Percentiles rank a stretch among this genome's conserved stretches.
Conservation (phyloP, 768 basidiomycete genomes). For the Leccinum arenicola region DNA sequence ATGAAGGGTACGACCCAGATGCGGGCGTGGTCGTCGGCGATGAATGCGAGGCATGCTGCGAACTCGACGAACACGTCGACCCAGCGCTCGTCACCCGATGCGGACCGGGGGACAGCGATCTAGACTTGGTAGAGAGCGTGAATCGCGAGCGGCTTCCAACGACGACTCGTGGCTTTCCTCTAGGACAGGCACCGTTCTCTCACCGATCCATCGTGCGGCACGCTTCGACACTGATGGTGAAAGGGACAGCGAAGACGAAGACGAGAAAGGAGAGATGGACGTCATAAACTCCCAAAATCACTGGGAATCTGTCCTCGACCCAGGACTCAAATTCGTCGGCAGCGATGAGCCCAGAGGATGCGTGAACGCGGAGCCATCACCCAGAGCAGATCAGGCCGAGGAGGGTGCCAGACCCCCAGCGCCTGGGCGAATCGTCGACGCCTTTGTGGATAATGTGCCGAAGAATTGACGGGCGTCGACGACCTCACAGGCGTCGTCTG, state of each 20-base stretch:
- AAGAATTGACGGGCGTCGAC: slow-evolving; percentile 6
- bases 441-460: neutral
- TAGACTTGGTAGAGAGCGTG: slow-evolving; percentile 8
- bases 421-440: neutral
- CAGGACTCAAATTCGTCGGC: slow-evolving; percentile 4
- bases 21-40: too few species aligned
- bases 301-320: slow-evolving; percentile 22
- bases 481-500: slow-evolving; percentile 13
- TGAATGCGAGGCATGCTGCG: too few species aligned
- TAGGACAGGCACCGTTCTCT: neutral
- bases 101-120: slow-evolving; percentile 18
- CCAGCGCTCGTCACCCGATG: neutral
- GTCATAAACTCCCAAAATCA: slow-evolving; percentile 25
- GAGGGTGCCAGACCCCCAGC: too few species aligned
- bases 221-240: slow-evolving; percentile 14
- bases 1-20: neutral
- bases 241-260: slow-evolving; percentile 12
- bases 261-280: slow-evolving; percentile 16
- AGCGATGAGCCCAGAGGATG: slow-evolving; percentile 6
- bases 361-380: slow-evolving; percentile 3
- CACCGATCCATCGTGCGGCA: slow-evolving; percentile 4
- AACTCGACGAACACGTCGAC: neutral
- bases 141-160: neutral
- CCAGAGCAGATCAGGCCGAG: too few species aligned
- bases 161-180: neutral